Conservation (phyloP, 306 rosid genomes). For the Lupinus albus region DNA sequence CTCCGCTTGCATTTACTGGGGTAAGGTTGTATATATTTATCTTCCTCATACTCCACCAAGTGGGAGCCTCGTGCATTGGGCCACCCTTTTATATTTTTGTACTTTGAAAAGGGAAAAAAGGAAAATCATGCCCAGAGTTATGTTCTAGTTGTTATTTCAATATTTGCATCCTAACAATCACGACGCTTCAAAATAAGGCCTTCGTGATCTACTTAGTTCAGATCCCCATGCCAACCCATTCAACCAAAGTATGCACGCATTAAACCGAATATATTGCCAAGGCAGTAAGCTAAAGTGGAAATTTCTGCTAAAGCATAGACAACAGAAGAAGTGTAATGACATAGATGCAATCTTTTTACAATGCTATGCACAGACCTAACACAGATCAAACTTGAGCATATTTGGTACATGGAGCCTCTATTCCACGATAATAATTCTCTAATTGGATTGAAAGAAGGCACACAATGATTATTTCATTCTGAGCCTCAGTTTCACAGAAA, state of each 20-base stretch:
- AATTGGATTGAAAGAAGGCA: neutral
- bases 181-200: conserved; percentile 6
- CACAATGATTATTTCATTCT: conserved; percentile 7
- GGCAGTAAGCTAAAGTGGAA: conserved; percentile 21
- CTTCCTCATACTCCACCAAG: too few species aligned
- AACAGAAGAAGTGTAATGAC: conserved; percentile 7
- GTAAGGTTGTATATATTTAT: too few species aligned
- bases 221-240: conserved; percentile 10
- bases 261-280: neutral
- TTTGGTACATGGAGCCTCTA: conserved; percentile 3
- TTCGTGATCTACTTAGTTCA: conserved; percentile 9
- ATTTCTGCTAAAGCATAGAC: conserved; percentile 19
- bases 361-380: neutral
- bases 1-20: too few species aligned
- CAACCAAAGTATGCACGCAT: conserved; percentile 9
- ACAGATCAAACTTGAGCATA: conserved; percentile 5
- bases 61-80: too few species aligned
- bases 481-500: conserved; percentile 1
- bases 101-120: too few species aligned
- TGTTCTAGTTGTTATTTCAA: neutral
- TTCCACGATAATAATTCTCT: conserved; percentile 1
- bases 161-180: neutral
- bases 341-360: neutral
- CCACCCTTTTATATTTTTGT: too few species aligned
- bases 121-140: neutral